Evolutionary conservation across 768 basidiomycete genomes (phyloP), one percentile per base, ranked within the genome.

Genomic region (Suillus alpinus): DNA sequence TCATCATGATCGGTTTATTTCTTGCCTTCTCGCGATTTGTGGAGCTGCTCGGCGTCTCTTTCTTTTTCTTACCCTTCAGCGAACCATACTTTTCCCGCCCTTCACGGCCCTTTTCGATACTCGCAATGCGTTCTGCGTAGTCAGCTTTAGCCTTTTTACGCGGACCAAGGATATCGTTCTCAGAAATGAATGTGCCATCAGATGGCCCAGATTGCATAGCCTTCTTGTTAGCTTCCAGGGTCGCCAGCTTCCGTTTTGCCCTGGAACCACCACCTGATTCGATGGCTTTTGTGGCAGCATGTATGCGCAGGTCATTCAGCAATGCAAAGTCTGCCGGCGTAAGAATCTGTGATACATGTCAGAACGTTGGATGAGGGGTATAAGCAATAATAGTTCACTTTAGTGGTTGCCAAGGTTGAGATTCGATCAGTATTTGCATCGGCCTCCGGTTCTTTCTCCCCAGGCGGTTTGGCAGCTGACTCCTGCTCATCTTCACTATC

Each of bases 1-100:
- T 87, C 92, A 94, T 94, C 95, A 96, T 95, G 65, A 96, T 83
- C 29, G 95, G 95, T 74, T 98, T 97, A 73, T 95, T 95, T 71
- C 90, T 84, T 41, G 87, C 85, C 84, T 97, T 97, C 77, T 96
- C 92, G 69, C 86, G 81, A 74, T 97, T 97, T 37, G 95, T 96
- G 59, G 90, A 87, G 70, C 91, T 93, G 74, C 92, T 94, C 61
- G 88, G 86, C 12, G 78, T 75, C 39, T 80, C 92, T 72, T 93
- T 94, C 62, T 86, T 92, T 76, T 92, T 90, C 80, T 95, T 95
- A n/a, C 94, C 94, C 77, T 90, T 96, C 65, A 84, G 76, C 41
- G 91, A 91, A 23, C 92, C 92, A 70, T 87, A 97, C 77, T 95
- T 96, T 72, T 96, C 95, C 53, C 96, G 83, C 0, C 94, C 96